Percentiles rank a stretch among this genome's conserved stretches.
phyloP scores from a whole-genome alignment of 768 basidiomycete species.

The Dendrothele bispora region DNA sequence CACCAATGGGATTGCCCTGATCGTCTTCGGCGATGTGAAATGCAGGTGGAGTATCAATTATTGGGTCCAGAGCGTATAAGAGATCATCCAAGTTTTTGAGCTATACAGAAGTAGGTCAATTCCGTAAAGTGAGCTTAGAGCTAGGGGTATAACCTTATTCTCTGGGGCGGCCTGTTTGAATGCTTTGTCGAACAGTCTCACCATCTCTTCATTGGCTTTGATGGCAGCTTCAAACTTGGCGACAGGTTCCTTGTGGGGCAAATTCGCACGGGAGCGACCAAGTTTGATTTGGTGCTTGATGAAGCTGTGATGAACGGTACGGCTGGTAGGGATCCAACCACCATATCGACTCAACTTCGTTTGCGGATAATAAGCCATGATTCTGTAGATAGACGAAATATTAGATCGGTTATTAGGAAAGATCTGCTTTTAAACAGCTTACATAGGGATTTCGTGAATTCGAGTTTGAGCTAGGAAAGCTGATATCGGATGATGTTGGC shows the following conservation, averaged over 20 bases:
- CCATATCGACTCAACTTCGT: conserved; percentile 7
- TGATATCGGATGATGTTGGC: too few relatives aligned
- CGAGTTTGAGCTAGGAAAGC: too few relatives aligned
- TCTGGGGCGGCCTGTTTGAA: conserved; percentile 4
- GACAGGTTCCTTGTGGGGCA: not conserved
- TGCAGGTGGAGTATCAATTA: not conserved
- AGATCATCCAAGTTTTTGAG: not conserved
- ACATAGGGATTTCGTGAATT: too few relatives aligned
- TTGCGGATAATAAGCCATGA: too few relatives aligned
- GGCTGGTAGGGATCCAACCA: conserved; percentile 8
- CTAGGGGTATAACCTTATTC: conserved; percentile 1
- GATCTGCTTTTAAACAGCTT: too few relatives aligned
- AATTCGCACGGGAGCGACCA: not conserved
- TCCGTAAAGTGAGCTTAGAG: not conserved
- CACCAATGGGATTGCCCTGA: not conserved
- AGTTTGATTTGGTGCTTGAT: conserved; percentile 1
- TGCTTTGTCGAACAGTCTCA: conserved; percentile 4
- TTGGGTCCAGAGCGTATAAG: not conserved
- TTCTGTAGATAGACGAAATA: too few relatives aligned
- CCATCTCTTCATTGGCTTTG: conserved; percentile 6
- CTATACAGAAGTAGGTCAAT: too few relatives aligned
- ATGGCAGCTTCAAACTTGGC: conserved; percentile 2
- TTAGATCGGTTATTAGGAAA: too few relatives aligned
- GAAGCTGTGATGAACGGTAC: conserved; percentile 1
- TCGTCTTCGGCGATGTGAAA: conserved; percentile 1